Base-by-base conservation (phyloP, 1,139 yeast genomes). In the Arxiozyma bovina region DNA sequence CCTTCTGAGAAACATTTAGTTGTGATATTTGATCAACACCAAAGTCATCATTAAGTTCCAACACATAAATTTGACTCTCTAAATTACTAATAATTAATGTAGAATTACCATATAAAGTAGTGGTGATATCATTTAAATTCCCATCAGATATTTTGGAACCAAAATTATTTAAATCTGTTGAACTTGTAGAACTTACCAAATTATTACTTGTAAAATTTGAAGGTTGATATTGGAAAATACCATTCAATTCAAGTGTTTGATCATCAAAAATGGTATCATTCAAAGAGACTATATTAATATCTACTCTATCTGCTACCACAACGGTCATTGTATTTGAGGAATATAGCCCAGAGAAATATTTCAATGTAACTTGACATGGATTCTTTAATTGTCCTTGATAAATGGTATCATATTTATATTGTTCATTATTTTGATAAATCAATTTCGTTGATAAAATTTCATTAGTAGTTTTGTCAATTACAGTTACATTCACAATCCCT, bases 391-490 rank as follows among this genome's bases (percentile, higher is more conserved):
- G 81, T 0, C 98, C 99, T 51, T 79, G 75, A 66, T 73, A 91
- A 25, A 94, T 67, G 42, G 78, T 76, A 67, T 94, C 99, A 67
- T 87, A 91, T 70, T 94, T 93, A 55, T 83, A 79, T 57, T 82
- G 77, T 45, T 82, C 75, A 67, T 93, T 93, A 55, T 89, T 89
- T 70, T 94, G 98, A 66, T 80, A 89, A 42, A 90, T 75, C 49
- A 76, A 58, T 48, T 67, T 60, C 0, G 74, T 73, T 1, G 60
- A 34, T 23, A 83, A 64, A 1, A 76, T 60, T 0, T 78, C 72
- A 21, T 77, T 77, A 11, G 69, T 63, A 4, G 68, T 66, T 5
- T 64, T 63, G 45, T 78, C 76, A 50, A 74, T 74, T 2, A 91
- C 75, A 0, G 95, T 78, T 0, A 85, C 96, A 62, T 87, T 87